Evolutionary conservation across 1,284 basidiomycete genomes (phyloP).

Genomic region (Cryptococcus maquisensis): DNA sequence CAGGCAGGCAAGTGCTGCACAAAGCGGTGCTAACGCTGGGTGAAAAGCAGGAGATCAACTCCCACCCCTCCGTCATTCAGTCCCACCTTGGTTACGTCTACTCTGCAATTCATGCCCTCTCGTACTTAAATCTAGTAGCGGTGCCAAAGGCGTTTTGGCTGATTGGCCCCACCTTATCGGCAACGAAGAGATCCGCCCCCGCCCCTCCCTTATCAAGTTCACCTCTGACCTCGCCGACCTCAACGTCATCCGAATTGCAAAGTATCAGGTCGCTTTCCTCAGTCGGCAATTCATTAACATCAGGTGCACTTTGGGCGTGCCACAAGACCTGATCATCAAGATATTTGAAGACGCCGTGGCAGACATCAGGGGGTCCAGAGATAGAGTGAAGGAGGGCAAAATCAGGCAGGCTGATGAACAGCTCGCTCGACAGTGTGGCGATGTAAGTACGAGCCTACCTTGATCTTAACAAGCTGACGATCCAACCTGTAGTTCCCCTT

Average conservation of each 20-base stretch:
- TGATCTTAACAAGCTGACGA: neutral
- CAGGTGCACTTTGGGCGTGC: conserved; percentile 43
- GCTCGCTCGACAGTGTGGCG: conserved; percentile 21
- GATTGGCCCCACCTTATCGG: conserved; percentile 37
- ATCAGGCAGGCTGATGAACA: conserved; percentile 25
- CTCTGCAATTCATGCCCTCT: neutral
- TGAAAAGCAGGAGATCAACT: conserved; percentile 22
- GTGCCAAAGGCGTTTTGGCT: conserved; percentile 46
- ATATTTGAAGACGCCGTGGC: conserved; percentile 36
- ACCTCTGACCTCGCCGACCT: conserved; percentile 31
- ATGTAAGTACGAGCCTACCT: conserved; percentile 15
- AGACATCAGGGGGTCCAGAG: conserved; percentile 31
- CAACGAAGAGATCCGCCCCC: conserved; percentile 33
- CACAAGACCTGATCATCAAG: conserved; percentile 32
- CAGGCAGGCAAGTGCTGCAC: conserved; percentile 35
- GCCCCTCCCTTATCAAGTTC: conserved; percentile 46
- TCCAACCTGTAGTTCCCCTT: conserved; percentile 37
- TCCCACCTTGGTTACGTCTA: conserved; percentile 41
- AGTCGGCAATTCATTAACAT: conserved; percentile 50
- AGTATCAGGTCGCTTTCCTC: conserved; percentile 45
- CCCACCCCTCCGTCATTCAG: conserved; percentile 44
- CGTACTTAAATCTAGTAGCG: conserved; percentile 25
- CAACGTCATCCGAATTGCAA: conserved; percentile 43
- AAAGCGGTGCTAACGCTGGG: conserved; percentile 40
- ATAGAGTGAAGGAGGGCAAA: conserved; percentile 18